A percentile compares a stretch with the other conserved stretches of the same genome.
Evolutionary conservation across 768 basidiomycete genomes (phyloP).

Genomic region (Cantharellus cinnabarinus): DNA sequence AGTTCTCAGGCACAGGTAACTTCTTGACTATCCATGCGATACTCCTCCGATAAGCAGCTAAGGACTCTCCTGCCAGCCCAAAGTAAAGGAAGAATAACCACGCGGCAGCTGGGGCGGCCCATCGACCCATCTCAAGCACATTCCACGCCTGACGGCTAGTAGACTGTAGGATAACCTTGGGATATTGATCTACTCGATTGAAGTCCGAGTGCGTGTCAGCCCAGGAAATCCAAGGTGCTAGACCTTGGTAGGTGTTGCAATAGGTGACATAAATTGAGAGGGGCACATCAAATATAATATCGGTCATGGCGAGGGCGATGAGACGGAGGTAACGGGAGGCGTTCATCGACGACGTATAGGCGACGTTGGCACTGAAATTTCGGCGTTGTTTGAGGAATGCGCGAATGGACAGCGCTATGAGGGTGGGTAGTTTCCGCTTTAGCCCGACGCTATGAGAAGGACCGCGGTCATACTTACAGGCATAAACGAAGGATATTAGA

Average conservation of each 20-base stretch:
- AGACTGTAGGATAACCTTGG: no score
- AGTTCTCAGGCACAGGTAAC: no score
- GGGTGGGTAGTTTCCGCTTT: slow-evolving; percentile 1
- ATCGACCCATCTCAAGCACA: slow-evolving; percentile 20
- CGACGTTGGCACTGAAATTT: slow-evolving; percentile 2
- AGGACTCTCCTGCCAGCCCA: slow-evolving; percentile 22
- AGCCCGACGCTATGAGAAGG: slow-evolving; percentile 22
- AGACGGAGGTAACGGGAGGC: slow-evolving; percentile 15
- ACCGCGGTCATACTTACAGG: slow-evolving; percentile 8
- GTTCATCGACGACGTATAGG: slow-evolving; percentile 7
- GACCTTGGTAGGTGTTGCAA: not conserved
- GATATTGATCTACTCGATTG: not conserved
- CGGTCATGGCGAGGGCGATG: slow-evolving; percentile 14
- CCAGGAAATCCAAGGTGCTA: slow-evolving; percentile 10
- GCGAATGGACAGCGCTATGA: slow-evolving; percentile 5
- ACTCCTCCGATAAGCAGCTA: not conserved
- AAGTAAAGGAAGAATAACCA: slow-evolving; percentile 45
- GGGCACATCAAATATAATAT: slow-evolving; percentile 11
- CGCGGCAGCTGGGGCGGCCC: slow-evolving; percentile 28
- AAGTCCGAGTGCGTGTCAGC: slow-evolving; percentile 11
- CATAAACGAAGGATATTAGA: slow-evolving; percentile 21
- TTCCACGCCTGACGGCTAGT: slow-evolving; percentile 13
- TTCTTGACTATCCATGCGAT: no score
- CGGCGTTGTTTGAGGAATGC: slow-evolving; percentile 4
- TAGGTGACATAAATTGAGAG: slow-evolving; percentile 4